Conservation (phyloP, 2,329 filamentous ascomycete species). For the Whalleya microplaca region DNA sequence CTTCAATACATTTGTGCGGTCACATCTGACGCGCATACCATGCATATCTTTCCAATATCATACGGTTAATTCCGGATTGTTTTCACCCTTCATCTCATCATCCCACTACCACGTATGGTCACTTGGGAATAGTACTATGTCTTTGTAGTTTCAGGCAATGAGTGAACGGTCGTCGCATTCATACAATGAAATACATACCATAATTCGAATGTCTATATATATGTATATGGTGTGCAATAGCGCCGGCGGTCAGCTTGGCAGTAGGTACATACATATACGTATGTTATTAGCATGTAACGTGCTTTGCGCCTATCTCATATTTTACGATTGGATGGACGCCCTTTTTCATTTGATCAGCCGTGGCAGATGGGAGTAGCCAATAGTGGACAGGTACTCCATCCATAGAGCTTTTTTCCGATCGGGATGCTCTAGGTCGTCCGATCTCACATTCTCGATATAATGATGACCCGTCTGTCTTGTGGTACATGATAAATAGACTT, state of each 20-base stretch:
- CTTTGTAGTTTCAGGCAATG: slow-evolving; percentile 15
- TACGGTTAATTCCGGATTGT: slow-evolving; percentile 25
- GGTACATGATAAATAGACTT: not conserved
- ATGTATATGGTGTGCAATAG: slow-evolving; percentile 23
- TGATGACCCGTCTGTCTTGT: not conserved
- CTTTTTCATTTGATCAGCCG: not conserved
- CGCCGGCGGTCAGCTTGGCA: slow-evolving; percentile 23
- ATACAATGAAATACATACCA: slow-evolving; percentile 29
- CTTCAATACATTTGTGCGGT: slow-evolving; percentile 22
- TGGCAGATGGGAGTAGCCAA: not conserved
- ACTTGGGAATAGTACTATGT: slow-evolving; percentile 18
- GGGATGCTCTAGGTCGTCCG: slow-evolving; percentile 16
- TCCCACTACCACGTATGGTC: slow-evolving; percentile 9
- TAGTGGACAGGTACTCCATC: not conserved
- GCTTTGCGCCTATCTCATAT: slow-evolving; percentile 5
- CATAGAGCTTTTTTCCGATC: slow-evolving; percentile 24
- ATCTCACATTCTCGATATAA: slow-evolving; percentile 11
- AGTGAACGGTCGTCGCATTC: slow-evolving; percentile 18
- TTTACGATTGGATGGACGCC: not conserved
- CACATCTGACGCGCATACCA: slow-evolving; percentile 27
- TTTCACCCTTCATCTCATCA: slow-evolving; percentile 2
- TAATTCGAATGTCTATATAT: slow-evolving; percentile 18
- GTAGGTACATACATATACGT: slow-evolving; percentile 23
- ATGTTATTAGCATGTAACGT: slow-evolving; percentile 9
- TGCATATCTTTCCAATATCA: slow-evolving; percentile 21